Evolutionary conservation across 495 filamentous ascomycete genomes (phyloP).

Genomic region (Corynascus novoguineensis): DNA sequence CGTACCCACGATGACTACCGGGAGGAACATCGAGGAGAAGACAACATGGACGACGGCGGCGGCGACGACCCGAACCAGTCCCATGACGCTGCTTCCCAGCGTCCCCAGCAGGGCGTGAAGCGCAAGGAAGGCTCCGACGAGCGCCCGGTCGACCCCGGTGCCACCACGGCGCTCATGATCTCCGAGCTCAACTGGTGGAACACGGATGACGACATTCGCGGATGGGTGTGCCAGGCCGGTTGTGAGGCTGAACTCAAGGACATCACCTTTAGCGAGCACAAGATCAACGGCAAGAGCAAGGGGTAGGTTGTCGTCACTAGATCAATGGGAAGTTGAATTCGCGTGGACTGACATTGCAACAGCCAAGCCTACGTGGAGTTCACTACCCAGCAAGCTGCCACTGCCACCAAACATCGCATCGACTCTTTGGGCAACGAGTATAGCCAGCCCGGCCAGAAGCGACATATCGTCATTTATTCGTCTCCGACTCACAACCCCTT

Average conservation of each 20-base stretch:
- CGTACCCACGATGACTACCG: slow-evolving; percentile 35
- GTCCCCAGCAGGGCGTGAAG: slow-evolving; percentile 65
- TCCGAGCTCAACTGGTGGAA: slow-evolving; percentile 95
- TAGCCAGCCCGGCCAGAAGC: slow-evolving; percentile 52
- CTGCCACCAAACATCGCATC: slow-evolving; percentile 76
- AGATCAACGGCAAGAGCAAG: slow-evolving; percentile 97
- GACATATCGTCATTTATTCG: slow-evolving; percentile 68
- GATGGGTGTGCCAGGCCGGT: slow-evolving; percentile 70
- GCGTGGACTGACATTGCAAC: slow-evolving; percentile 4
- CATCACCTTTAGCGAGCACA: slow-evolving; percentile 94
- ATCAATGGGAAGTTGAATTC: not conserved
- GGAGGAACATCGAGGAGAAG: slow-evolving; percentile 21
- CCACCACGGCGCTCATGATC: slow-evolving; percentile 75
- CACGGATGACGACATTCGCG: slow-evolving; percentile 89
- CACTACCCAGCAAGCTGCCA: slow-evolving; percentile 74
- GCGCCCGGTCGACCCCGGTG: slow-evolving; percentile 70
- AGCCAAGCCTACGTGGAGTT: slow-evolving; percentile 93
- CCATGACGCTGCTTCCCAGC: slow-evolving; percentile 20
- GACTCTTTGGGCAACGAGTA: slow-evolving; percentile 50
- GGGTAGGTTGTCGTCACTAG: slow-evolving; percentile 53
- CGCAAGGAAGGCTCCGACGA: slow-evolving; percentile 72
- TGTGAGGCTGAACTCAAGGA: slow-evolving; percentile 84
- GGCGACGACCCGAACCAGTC: slow-evolving; percentile 33
- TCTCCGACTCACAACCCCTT: slow-evolving; percentile 79
- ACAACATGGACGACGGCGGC: slow-evolving; percentile 37